Evolutionary conservation across 169 alveolate species (phyloP).

Genomic region (Plasmodium vivax): DNA sequence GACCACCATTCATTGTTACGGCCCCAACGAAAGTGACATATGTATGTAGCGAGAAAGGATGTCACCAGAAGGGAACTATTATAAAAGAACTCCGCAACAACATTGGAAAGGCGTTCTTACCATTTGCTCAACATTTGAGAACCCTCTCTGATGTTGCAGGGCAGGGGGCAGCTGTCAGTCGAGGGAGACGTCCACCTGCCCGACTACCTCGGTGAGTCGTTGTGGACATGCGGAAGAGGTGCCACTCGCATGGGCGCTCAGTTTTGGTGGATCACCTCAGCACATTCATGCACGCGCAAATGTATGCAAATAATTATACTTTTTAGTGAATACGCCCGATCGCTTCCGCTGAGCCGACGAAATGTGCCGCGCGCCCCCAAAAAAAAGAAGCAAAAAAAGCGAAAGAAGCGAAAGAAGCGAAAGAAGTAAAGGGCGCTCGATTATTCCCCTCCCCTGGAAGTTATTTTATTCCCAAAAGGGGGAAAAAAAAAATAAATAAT

Average conservation of each 20-base stretch:
- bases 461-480: background rate
- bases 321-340: background rate
- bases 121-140: background rate
- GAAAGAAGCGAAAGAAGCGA: no score
- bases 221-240: background rate
- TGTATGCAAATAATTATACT: no score
- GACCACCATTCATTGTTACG: background rate
- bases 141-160: background rate
- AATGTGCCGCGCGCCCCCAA: background rate
- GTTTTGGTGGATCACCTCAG: background rate
- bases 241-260: background rate
- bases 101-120: background rate
- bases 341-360: background rate
- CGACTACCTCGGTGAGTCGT: background rate
- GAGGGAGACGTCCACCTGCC: background rate
- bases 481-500: no score
- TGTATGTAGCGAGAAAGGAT: background rate
- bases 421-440: background rate
- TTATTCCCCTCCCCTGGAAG: background rate
- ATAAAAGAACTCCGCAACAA: background rate
- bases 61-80: background rate
- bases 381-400: background rate
- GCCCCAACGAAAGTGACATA: background rate
- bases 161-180: background rate
- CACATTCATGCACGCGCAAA: background rate